Evolutionary conservation across 331 rosid genomes (phyloP), one percentile per base, ranked within the genome.

Genomic region (Erythrophleum ivorense): DNA sequence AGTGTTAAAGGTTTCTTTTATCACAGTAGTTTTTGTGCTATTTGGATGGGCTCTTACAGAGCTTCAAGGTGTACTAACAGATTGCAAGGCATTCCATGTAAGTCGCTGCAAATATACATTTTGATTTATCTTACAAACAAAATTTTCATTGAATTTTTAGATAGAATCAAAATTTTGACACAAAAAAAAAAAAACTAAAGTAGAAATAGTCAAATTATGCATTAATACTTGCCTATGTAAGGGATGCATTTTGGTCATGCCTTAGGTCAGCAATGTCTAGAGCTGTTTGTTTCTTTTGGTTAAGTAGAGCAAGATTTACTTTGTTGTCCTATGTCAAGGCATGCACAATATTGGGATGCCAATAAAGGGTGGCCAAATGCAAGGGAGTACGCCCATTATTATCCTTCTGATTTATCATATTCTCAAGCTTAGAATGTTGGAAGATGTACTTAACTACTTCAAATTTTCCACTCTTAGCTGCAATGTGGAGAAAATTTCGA

Each of bases 331-430:
- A 75, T 10, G 84, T 80, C 7, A 86, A n/a, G n/a, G n/a, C n/a
- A n/a, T n/a, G n/a, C n/a, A n/a, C n/a, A n/a, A n/a, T n/a, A n/a
- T n/a, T n/a, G n/a, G n/a, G n/a, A n/a, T n/a, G n/a, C n/a, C n/a
- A n/a, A n/a, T n/a, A n/a, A n/a, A n/a, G n/a, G n/a, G 81, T 16
- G 12, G 88, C 87, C 72, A 82, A 80, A 78, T 83, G 88, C 71
- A 84, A 55, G 2, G 90, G 86, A 31, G 85, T 84, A 53, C 84
- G 71, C 43, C 85, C 85, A 0, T 73, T 0, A 0, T 0, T 13
- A 41, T 88, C 85, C 48, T 73, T 57, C 3, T 40, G 71, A 64
- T 84, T 85, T 43, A 83, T 46, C 72, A 80, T 19, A 19, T 6
- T 38, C 18, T 16, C 9, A 29, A 82, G 52, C 43, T 43, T 3